Evolutionary conservation across 768 basidiomycete species (phyloP).

Genomic region (Kwoniella sp.): DNA sequence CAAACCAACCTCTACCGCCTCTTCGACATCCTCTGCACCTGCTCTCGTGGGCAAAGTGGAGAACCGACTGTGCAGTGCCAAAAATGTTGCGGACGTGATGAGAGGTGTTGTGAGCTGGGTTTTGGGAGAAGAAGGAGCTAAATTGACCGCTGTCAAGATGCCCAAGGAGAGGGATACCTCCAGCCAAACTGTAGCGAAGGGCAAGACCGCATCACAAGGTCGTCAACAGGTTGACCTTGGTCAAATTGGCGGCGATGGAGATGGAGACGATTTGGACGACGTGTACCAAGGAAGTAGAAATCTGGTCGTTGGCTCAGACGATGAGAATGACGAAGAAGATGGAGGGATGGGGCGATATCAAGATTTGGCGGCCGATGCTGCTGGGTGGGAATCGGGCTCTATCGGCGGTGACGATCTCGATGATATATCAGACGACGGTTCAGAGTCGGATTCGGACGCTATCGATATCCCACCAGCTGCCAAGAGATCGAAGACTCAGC

Average conservation of each 20-base stretch:
- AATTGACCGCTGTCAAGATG: conserved; percentile 28
- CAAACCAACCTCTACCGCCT: conserved; percentile 13
- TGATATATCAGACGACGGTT: conserved; percentile 24
- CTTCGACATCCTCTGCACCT: conserved; percentile 23
- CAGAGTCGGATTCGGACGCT: conserved; percentile 26
- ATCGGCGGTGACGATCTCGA: conserved; percentile 44
- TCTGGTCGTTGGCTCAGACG: conserved; percentile 56
- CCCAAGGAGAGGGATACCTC: conserved; percentile 37
- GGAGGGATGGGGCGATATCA: conserved; percentile 39
- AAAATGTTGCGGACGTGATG: conserved; percentile 67
- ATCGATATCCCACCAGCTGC: conserved; percentile 10
- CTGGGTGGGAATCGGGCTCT: conserved; percentile 60
- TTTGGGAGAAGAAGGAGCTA: conserved; percentile 46
- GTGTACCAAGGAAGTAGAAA: conserved; percentile 26
- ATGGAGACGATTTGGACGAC: conserved; percentile 28
- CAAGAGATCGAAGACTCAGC: conserved; percentile 17
- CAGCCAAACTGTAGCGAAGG: not conserved
- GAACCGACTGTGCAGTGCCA: conserved; percentile 74
- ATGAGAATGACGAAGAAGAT: conserved; percentile 29
- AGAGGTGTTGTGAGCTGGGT: conserved; percentile 62
- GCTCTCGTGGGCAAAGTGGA: conserved; percentile 63
- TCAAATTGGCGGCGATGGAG: conserved; percentile 11
- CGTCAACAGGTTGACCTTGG: conserved; percentile 23
- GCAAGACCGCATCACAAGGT: not conserved
- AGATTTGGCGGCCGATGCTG: conserved; percentile 38